Base-by-base conservation (phyloP, 257 asterid genomes). In the Plantago ovata region DNA sequence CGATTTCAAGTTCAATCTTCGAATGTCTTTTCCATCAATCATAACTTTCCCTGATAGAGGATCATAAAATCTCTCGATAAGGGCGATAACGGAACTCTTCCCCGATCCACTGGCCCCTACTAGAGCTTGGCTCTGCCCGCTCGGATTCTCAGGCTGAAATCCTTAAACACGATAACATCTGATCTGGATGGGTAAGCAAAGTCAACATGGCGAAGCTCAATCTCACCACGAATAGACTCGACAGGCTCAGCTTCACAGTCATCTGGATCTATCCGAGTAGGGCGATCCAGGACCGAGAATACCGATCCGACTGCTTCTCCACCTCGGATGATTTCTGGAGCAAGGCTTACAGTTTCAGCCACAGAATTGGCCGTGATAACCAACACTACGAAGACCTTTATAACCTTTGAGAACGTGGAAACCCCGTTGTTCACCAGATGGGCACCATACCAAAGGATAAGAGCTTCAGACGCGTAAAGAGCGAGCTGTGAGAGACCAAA, bases 51-150 rank as follows among this genome's bases (percentile, higher is more conserved):
- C 99, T 0, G 72, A 76, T 0, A 71, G 60, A 0, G 99, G 99
- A 61, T 93, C 99, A 0, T 93, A 93, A 56, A 93, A 93, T 55
- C 99, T 73, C 74, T 89, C 96, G 0, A 93, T 81, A 46, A 93
- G 53, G 0, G 95, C 86, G 2, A 93, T 86, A 0, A 93, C 95
- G 0, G 96, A 77, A 68, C 99, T 93, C 77, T 93, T 93, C 0
- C 99, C 99, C 0, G 97, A 93, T 14, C 99, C 99, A 13, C 97
- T 93, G 0, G 99, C 92, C 11, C 99, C 99, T 0, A 93, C 99
- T 1, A 93, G 94, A 2, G 99, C 97, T 69, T 93, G 97, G 80
- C 99, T 93, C 38, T 83, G 94, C 99, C 99, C 0, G 99, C 97
- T 3, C 97, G 87, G 45, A 93, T 89, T 59, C 94, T 60, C 9